Base-by-base conservation (phyloP, 2,329 filamentous ascomycete species). In the Incumbomyces lentus region DNA sequence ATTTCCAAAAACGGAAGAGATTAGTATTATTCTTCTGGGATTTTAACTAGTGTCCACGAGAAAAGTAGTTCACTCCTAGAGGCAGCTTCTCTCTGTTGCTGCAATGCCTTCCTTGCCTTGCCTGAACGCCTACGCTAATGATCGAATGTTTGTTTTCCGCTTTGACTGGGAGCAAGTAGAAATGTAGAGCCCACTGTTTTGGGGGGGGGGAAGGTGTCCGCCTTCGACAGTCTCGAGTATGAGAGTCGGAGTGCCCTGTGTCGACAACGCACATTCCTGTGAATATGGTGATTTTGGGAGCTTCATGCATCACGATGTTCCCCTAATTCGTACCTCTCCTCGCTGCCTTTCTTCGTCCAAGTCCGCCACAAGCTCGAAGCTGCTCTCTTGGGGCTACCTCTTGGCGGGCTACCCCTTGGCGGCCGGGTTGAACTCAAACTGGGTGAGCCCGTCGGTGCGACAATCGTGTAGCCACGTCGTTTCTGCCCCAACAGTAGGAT, bases 401-500 rank as follows among this genome's bases (percentile, higher is more conserved):
- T 38, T n/a, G n/a, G n/a, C n/a, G n/a, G 11, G 14, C 18, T 40
- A 5, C 36, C 29, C 10, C 44, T 33, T 3, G 14, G 26, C 6
- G 37, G 17, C 8, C 22, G 22, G 8, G 22, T 26, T 8, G 22
- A 26, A 8, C 8, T 19, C n/a, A 40, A 10, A 13, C 16, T 46
- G 10, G 44, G 29, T 4, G 34, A 30, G 16, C 31, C 31, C 8
- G n/a, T 44, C 8, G 41, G 19, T 4, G 26, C 41, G 6, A 44
- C 41, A 13, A 18, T 14, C 29, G 33, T 12, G 31, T 40, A 46
- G 5, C 44, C 44, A 5, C 50, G 46, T 32, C 40, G 46, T 18
- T 48, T 49, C 22, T 50, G 47, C 31, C 66, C 62, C 29, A 67
- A 53, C 50, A 70, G 58, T 39, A 69, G 55, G 17, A 72, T 52